Conservation (phyloP, 2,329 filamentous ascomycete genomes). For the Chaetomium globosum region DNA sequence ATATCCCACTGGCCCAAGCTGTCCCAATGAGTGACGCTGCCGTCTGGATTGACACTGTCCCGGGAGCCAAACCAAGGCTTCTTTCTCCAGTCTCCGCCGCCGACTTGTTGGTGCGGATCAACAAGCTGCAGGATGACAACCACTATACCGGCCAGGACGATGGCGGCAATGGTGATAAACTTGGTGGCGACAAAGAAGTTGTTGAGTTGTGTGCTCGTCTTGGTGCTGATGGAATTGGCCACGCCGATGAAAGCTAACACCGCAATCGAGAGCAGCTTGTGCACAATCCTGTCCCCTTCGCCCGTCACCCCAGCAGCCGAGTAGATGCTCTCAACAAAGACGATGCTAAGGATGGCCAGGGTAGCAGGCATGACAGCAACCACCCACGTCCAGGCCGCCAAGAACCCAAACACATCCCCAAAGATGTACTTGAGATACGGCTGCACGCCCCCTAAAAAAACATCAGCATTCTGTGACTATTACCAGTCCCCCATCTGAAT, state of each 20-base stretch:
- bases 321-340: conserved; percentile 64
- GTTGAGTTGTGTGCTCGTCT: conserved; percentile 58
- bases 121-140: conserved; percentile 49
- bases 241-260: conserved; percentile 52
- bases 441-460: conserved; percentile 57
- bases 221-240: conserved; percentile 60
- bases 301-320: conserved; percentile 53
- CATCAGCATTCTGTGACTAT: background rate
- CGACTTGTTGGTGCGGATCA: conserved; percentile 45
- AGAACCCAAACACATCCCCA: conserved; percentile 63
- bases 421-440: conserved; percentile 64
- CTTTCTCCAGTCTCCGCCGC: conserved; percentile 55
- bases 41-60: conserved; percentile 54
- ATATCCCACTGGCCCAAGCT: conserved; percentile 58
- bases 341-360: conserved; percentile 64
- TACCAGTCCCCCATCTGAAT: too few species aligned
- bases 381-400: conserved; percentile 68
- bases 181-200: conserved; percentile 59
- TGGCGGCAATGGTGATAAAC: conserved; percentile 52
- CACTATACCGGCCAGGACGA: conserved; percentile 54
- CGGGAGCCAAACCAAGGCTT: conserved; percentile 60
- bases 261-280: conserved; percentile 56
- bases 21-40: conserved; percentile 53
- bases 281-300: conserved; percentile 47
- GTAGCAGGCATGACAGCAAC: conserved; percentile 66